phyloP scores from a whole-genome alignment of 805 yeast species.

The Wickerhamomyces hampshirensis region DNA sequence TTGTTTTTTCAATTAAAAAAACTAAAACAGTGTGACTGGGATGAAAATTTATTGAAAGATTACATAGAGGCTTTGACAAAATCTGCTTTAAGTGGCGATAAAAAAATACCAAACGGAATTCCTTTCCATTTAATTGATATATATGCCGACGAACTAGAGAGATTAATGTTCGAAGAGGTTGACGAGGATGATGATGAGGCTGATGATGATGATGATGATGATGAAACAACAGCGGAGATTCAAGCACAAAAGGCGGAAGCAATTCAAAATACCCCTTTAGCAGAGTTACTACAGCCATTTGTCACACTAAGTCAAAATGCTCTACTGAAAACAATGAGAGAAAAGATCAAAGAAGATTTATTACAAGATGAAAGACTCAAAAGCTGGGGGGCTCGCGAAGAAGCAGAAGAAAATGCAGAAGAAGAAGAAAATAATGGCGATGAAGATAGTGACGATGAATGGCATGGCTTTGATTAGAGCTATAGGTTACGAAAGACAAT shows the following conservation, averaged over 20 bases:
- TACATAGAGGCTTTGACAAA: conserved; percentile 40
- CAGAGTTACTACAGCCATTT: conserved; percentile 56
- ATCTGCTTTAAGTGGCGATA: conserved; percentile 53
- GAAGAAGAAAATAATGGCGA: conserved; percentile 26
- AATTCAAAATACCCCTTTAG: conserved; percentile 47
- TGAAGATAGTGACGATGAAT: conserved; percentile 30
- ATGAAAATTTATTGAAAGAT: conserved; percentile 36
- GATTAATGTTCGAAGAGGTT: conserved; percentile 47
- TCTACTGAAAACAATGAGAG: conserved; percentile 58
- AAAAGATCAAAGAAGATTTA: conserved; percentile 61
- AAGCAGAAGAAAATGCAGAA: conserved; percentile 13
- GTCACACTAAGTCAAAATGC: conserved; percentile 42
- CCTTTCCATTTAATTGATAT: conserved; percentile 85
- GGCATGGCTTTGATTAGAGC: conserved; percentile 34
- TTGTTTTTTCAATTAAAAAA: conserved; percentile 59
- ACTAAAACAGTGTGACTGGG: conserved; percentile 53
- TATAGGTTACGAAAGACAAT: neutral
- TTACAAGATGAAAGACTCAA: conserved; percentile 57
- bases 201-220: conserved; percentile 28
- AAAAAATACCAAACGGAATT: conserved; percentile 63
- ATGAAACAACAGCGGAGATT: conserved; percentile 16
- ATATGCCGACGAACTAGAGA: conserved; percentile 77
- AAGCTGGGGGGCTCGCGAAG: conserved; percentile 53
- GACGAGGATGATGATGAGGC: conserved; percentile 42
- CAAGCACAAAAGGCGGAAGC: conserved; percentile 28